These are phyloP conservation scores for Xanthoparmelia taractica DNA, from an alignment of 495 filamentous ascomycete species.

Conservation along the genomic window DNA sequence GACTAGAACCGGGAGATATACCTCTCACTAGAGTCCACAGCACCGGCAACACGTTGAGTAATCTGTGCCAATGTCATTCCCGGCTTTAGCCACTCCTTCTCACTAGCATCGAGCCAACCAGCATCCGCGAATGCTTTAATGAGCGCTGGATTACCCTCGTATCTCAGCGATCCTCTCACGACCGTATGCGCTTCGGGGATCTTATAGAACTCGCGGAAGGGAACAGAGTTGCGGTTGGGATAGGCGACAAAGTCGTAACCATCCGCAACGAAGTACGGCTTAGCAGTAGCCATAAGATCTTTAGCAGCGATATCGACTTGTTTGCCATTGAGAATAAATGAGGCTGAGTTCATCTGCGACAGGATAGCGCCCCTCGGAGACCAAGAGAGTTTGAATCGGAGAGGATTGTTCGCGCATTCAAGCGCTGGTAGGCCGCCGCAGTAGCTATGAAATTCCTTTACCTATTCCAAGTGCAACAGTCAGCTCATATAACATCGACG, in stretches of 20 bases:
- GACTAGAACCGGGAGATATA: neutral
- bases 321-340: constrained; percentile 72
- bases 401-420: constrained; percentile 54
- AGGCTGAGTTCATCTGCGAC: constrained; percentile 75
- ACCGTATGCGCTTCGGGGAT: constrained; percentile 29
- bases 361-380: constrained; percentile 79
- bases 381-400: constrained; percentile 96
- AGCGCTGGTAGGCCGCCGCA: constrained; percentile 84
- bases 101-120: constrained; percentile 20
- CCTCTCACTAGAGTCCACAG: constrained; percentile 4
- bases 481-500: neutral
- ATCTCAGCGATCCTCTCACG: constrained; percentile 24
- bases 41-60: constrained; percentile 8
- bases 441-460: constrained; percentile 67
- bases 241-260: constrained; percentile 89
- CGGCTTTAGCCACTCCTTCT: constrained; percentile 15
- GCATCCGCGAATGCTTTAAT: constrained; percentile 23
- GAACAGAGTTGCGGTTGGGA: constrained; percentile 83
- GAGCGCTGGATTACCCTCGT: constrained; percentile 25
- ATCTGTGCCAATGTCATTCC: constrained; percentile 17
- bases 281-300: constrained; percentile 78
- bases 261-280: constrained; percentile 81
- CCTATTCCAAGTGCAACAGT: neutral
- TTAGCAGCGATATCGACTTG: constrained; percentile 49
- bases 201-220: constrained; percentile 78